Percentiles rank a stretch among this genome's conserved stretches.
These are phyloP conservation scores for Amanita fuliginea DNA, from an alignment of 768 basidiomycete species.

Conservation along the genomic window DNA sequence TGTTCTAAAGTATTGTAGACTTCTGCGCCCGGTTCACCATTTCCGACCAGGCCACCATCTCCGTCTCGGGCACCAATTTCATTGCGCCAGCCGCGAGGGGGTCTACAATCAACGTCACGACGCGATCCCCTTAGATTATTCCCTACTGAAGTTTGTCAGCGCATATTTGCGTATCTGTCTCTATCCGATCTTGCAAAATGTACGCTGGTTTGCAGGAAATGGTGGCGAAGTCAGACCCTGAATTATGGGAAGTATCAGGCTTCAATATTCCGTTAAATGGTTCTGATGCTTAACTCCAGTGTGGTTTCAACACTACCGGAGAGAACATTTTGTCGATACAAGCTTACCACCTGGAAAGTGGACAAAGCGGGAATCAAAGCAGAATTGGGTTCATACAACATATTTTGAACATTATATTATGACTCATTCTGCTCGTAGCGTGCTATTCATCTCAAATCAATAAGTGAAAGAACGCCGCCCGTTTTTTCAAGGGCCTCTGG, in stretches of 20 bases:
- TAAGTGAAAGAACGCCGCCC: constrained; percentile 25
- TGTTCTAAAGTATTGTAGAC: constrained; percentile 26
- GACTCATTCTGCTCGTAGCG: constrained; percentile 32
- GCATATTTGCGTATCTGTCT: constrained; percentile 56
- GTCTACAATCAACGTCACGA: constrained; percentile 29
- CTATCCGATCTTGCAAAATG: constrained; percentile 65
- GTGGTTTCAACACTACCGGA: constrained; percentile 90
- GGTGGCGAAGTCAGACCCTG: constrained; percentile 80
- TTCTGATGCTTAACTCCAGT: constrained; percentile 32
- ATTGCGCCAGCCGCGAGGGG: constrained; percentile 36
- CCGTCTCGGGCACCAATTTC: constrained; percentile 33
- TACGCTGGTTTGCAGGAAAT: constrained; percentile 74
- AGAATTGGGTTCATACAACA: constrained; percentile 60
- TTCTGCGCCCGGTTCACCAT: constrained; percentile 58
- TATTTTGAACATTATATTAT: constrained; percentile 1
- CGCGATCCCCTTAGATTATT: constrained; percentile 59
- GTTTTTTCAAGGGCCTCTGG: constrained; percentile 31
- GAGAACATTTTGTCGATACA: constrained; percentile 77
- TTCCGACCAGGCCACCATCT: constrained; percentile 51
- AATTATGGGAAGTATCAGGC: constrained; percentile 63
- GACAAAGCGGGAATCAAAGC: constrained; percentile 90
- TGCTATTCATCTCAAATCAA: constrained; percentile 31
- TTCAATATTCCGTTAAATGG: background rate
- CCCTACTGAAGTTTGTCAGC: constrained; percentile 74
- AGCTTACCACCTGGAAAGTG: constrained; percentile 76